Evolutionary conservation across 148 eudicot species (phyloP).

Genomic region (Linanthus parryae): DNA sequence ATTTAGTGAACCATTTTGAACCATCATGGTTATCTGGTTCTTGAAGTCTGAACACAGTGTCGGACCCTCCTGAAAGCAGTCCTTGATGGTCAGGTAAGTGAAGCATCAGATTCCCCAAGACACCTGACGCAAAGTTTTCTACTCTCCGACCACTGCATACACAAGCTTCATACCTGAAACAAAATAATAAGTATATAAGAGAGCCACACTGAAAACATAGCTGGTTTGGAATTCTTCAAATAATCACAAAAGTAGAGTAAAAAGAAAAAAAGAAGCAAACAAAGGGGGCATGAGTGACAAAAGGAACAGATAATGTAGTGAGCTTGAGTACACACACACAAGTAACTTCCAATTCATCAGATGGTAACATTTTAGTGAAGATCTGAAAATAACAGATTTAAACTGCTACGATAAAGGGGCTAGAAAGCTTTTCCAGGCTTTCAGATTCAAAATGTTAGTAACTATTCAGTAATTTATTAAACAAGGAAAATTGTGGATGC

Average conservation of each 20-base stretch:
- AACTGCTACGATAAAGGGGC: too few species aligned
- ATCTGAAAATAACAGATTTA: neutral
- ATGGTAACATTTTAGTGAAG: neutral
- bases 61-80: conserved; percentile 42
- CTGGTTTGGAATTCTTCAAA: neutral
- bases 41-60: conserved; percentile 46
- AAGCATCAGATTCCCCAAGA: conserved; percentile 44
- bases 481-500: too few species aligned
- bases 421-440: too few species aligned
- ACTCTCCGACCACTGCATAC: conserved; percentile 37
- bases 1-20: conserved; percentile 57
- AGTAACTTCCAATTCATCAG: neutral
- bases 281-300: too few species aligned
- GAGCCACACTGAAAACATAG: neutral
- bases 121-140: conserved; percentile 59
- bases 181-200: neutral
- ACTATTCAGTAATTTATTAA: too few species aligned
- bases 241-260: neutral
- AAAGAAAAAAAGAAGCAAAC: neutral
- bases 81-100: conserved; percentile 47
- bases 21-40: conserved; percentile 27
- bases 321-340: neutral
- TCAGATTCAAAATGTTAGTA: too few species aligned
- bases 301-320: too few species aligned
- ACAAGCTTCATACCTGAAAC: conserved; percentile 63